Evolutionary conservation across 306 rosid genomes (phyloP).

Genomic region (Bauhinia variegata): DNA sequence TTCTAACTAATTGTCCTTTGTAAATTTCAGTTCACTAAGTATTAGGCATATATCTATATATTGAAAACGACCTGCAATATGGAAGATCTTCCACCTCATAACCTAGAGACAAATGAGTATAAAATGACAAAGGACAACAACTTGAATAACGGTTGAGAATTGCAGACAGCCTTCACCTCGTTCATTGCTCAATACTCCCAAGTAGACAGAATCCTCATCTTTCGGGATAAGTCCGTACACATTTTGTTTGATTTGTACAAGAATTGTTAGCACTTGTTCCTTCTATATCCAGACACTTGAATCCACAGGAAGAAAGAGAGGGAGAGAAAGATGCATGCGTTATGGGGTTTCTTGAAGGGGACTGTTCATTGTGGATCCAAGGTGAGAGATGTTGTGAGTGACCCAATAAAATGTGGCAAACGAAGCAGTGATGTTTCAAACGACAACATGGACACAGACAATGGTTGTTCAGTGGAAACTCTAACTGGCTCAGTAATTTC

Average conservation of each 20-base stretch:
- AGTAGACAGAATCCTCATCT: not conserved
- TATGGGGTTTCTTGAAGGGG: conserved; percentile 43
- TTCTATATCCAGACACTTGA: no score
- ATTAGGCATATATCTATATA: no score
- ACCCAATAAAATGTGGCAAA: conserved; percentile 3
- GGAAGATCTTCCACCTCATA: no score
- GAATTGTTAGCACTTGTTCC: no score
- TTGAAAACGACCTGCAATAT: no score
- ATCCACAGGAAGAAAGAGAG: not conserved
- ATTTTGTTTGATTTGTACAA: no score
- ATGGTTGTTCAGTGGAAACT: conserved; percentile 25
- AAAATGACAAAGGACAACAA: no score
- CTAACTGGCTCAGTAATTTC: conserved; percentile 16
- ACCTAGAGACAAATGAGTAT: no score
- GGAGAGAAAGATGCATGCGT: conserved; percentile 33
- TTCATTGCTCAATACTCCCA: not conserved
- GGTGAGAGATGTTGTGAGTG: conserved; percentile 31
- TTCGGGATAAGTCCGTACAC: not conserved
- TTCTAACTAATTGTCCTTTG: no score
- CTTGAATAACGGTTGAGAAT: no score
- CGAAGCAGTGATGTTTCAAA: not conserved
- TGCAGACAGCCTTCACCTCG: no score
- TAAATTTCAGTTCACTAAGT: no score
- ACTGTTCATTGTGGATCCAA: conserved; percentile 40
- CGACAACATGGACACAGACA: not conserved